Evolutionary conservation across 2,329 filamentous ascomycete genomes (phyloP).

Genomic region (Ophiocordyceps robertsii): DNA sequence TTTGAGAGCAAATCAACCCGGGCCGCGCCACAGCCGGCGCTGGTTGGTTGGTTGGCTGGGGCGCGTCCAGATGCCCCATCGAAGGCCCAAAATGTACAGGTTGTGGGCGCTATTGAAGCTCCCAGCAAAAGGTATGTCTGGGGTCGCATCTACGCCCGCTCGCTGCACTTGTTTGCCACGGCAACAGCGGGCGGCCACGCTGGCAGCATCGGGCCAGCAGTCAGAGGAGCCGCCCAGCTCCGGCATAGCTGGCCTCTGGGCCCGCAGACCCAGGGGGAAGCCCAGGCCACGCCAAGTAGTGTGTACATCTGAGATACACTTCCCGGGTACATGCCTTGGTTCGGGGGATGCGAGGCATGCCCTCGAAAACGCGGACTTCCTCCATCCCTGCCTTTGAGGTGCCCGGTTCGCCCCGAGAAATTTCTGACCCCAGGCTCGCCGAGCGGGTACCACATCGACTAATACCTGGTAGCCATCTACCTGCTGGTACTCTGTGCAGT

Average conservation of each 20-base stretch:
- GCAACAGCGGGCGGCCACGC: conserved; percentile 13
- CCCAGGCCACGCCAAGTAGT: neutral
- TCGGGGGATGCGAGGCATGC: neutral
- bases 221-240: too few species aligned
- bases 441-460: neutral
- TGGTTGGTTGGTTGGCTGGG: conserved; percentile 4
- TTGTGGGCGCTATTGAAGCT: neutral
- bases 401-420: conserved; percentile 22
- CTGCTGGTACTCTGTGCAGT: neutral
- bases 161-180: conserved; percentile 10
- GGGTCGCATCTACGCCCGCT: neutral
- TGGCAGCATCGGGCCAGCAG: too few species aligned
- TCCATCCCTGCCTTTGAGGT: conserved; percentile 8
- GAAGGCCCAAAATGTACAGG: neutral
- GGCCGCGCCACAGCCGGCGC: conserved; percentile 14
- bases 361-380: neutral
- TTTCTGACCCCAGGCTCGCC: conserved; percentile 11
- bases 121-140: neutral
- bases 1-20: conserved; percentile 43
- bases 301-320: neutral
- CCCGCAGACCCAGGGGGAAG: too few species aligned
- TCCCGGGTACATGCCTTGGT: neutral
- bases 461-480: neutral
- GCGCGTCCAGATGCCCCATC: neutral
- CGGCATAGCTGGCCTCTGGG: neutral